Evolutionary conservation across 371 early-diverging fungal species (phyloP).

Genomic region (Scutellospora calospora): DNA sequence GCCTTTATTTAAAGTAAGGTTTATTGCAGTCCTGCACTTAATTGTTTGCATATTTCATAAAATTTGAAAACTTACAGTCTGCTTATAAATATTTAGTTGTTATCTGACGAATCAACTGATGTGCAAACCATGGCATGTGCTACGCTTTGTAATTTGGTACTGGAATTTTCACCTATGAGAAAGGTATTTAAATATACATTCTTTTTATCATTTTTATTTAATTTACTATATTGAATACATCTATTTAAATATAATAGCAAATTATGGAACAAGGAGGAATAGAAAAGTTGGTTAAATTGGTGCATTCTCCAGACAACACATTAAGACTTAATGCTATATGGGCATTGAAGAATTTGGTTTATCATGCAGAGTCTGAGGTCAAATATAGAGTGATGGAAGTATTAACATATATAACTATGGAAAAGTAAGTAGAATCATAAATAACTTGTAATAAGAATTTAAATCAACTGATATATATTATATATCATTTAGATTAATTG

Average conservation of each 20-base stretch:
- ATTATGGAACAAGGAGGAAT: conserved; percentile 84
- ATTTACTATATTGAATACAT: not conserved
- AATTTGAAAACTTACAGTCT: not conserved
- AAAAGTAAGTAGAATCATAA: conserved; percentile 47
- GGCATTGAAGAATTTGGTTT: conserved; percentile 87
- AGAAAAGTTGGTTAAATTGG: conserved; percentile 72
- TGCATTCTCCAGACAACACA: conserved; percentile 58
- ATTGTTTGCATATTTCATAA: conserved; percentile 23
- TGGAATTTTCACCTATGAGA: conserved; percentile 92
- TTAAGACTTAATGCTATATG: conserved; percentile 83
- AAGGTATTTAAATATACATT: conserved; percentile 51
- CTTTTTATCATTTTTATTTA: not conserved
- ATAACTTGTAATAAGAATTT: conserved; percentile 21
- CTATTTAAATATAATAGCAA: conserved; percentile 47
- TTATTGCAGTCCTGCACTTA: not conserved
- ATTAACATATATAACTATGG: conserved; percentile 70
- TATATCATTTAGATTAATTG: conserved; percentile 60
- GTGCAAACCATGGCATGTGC: conserved; percentile 83
- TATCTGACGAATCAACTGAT: conserved; percentile 69
- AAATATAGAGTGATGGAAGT: conserved; percentile 77
- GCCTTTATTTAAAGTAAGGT: conserved; percentile 73
- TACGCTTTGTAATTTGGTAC: conserved; percentile 85
- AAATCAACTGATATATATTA: not conserved
- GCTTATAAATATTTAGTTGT: conserved; percentile 52
- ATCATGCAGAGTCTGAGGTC: conserved; percentile 70